Base-by-base conservation (phyloP, 2,329 filamentous ascomycete species). In the Thelonectria rubi region DNA sequence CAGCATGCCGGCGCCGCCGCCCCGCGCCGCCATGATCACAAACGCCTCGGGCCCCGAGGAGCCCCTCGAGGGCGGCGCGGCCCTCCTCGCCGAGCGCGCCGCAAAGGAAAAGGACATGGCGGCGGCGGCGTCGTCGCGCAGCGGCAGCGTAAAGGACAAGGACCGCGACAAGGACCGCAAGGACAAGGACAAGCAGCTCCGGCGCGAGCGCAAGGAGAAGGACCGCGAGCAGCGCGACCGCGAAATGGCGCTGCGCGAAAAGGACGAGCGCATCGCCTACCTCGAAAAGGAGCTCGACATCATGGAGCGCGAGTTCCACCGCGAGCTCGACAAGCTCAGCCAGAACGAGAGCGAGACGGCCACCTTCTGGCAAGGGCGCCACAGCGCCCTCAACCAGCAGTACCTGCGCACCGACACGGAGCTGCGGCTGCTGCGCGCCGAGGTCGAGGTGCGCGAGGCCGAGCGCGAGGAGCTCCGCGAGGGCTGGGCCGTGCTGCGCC, bases 321-420 rank as follows among this genome's bases (percentile, higher is more conserved):
- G 78, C 37, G 80, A 86, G 69, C 78, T 88, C 17, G 83, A 85
- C 70, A 78, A 77, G 65, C 78, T 87, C 17, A 81, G 79, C 68
- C 78, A 80, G 71, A 79, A 80, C 71, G 85, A 88, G 76, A 82
- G 79, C 74, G 84, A 87, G 72, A 82, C 80, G 51, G 79, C 84
- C 3, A 79, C 79, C 14, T 86, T 84, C 71, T 88, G 86, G 84
- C 85, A 88, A 74, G 73, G 79, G 46, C 86, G 85, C 69, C 81
- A 86, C 74, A 80, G 80, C 59, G 74, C 73, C 32, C 73, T 87
- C 46, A 81, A 86, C 72, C 81, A 83, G 74, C 82, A 83, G 67
- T 83, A 81, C 63, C 73, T 84, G 45, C 78, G 81, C 21, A 79
- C 79, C 5, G 85, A 87, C 67, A 81, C 83, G 15, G 82, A 86